Conservation (phyloP, 768 basidiomycete genomes). For the Daedaleopsis sinensis region DNA sequence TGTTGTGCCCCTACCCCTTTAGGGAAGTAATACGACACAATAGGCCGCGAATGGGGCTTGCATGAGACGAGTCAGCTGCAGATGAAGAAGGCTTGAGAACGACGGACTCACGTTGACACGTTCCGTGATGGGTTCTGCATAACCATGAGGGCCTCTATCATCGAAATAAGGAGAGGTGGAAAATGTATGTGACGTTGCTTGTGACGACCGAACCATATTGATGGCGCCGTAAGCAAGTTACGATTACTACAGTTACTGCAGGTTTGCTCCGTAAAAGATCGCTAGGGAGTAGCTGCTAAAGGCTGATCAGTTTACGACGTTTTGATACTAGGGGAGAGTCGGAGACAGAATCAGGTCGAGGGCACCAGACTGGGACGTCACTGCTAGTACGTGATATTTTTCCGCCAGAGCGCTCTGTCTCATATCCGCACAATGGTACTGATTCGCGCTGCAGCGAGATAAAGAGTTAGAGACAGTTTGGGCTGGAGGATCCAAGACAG, state of each 20-base stretch:
- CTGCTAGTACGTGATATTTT: too few species aligned
- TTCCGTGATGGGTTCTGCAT: conserved; percentile 80
- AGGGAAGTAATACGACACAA: conserved; percentile 96
- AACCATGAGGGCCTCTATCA: conserved; percentile 70
- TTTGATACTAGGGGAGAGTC: too few species aligned
- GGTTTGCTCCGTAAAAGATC: neutral
- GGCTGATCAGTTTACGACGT: too few species aligned
- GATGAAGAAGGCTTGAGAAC: neutral
- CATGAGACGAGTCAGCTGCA: conserved; percentile 1
- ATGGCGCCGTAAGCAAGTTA: neutral
- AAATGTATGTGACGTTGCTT: conserved; percentile 53
- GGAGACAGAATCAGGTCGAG: too few species aligned
- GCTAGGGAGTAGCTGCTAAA: neutral
- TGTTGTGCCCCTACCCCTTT: conserved; percentile 94
- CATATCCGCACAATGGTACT: too few species aligned
- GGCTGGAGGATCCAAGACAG: too few species aligned
- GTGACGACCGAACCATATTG: conserved; percentile 40
- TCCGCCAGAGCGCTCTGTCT: too few species aligned
- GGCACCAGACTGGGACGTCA: too few species aligned
- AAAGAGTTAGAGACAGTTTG: too few species aligned
- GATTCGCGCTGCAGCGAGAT: too few species aligned
- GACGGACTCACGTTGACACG: conserved; percentile 64
- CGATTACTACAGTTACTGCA: neutral
- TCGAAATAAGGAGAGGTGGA: conserved; percentile 76
- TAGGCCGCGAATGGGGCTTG: conserved; percentile 80